These are phyloP conservation scores for Combretum micranthum DNA, from an alignment of 345 rosid species.

Conservation along the genomic window DNA sequence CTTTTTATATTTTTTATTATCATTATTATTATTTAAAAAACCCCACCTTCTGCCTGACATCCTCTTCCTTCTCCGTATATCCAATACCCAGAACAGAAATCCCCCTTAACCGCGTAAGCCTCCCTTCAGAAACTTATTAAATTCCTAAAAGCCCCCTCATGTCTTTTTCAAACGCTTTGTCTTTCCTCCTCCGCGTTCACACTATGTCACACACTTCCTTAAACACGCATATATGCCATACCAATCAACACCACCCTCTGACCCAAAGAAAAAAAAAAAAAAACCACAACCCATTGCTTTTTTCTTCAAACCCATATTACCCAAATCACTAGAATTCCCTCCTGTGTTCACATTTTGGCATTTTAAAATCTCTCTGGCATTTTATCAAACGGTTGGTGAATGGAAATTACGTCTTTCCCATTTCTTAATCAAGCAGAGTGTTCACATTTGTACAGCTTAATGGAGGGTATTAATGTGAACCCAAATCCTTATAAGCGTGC, in stretches of 20 bases:
- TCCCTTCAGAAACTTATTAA: too few relatives aligned
- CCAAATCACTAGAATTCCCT: neutral
- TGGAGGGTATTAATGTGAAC: conserved; percentile 16
- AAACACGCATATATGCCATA: neutral
- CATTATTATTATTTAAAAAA: neutral
- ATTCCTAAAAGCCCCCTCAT: too few relatives aligned
- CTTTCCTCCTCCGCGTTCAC: conserved; percentile 36
- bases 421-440: conserved; percentile 48
- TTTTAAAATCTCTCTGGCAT: too few relatives aligned
- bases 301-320: neutral
- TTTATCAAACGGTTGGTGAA: conserved; percentile 2
- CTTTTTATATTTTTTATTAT: conserved; percentile 2
- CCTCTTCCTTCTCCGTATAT: too few relatives aligned
- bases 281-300: too few relatives aligned
- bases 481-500: conserved; percentile 29
- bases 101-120: conserved; percentile 31
- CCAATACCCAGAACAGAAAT: conserved; percentile 33
- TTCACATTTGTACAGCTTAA: conserved; percentile 26
- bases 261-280: too few relatives aligned
- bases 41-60: too few relatives aligned
- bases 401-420: conserved; percentile 63
- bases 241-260: too few relatives aligned
- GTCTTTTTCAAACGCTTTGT: too few relatives aligned
- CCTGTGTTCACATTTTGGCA: conserved; percentile 29
- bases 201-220: conserved; percentile 46